A percentile compares a stretch with the other conserved stretches of the same genome.
Evolutionary conservation across 306 rosid genomes (phyloP).

Genomic region (Castanea sativa): DNA sequence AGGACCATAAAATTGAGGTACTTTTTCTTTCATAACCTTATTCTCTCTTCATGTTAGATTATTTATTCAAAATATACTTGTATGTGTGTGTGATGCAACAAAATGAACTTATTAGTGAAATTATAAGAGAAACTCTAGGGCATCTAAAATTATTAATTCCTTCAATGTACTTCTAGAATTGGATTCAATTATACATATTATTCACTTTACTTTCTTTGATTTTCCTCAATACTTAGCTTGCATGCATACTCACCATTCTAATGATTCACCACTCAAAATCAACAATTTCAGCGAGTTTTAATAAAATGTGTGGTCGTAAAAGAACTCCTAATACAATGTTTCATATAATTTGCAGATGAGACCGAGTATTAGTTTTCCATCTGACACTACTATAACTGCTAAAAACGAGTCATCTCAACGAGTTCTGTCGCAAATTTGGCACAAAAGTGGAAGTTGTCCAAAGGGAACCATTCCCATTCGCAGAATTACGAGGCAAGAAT

Average conservation of each 20-base stretch:
- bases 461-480: conserved; percentile 63
- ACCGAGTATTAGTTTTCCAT: conserved; percentile 24
- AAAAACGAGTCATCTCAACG: background rate
- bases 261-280: no score
- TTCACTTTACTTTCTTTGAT: background rate
- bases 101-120: no score
- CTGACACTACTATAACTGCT: conserved; percentile 3
- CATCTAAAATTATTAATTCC: no score
- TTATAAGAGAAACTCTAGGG: no score
- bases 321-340: background rate
- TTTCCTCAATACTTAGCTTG: background rate
- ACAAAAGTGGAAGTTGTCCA: conserved; percentile 64
- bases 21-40: background rate
- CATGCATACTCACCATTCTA: background rate
- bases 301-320: no score
- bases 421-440: conserved; percentile 49
- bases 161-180: no score
- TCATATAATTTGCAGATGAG: conserved; percentile 31
- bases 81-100: no score
- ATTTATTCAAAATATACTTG: no score
- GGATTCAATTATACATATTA: no score
- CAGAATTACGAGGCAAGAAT: conserved; percentile 41
- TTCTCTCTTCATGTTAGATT: no score
- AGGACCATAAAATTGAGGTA: conserved; percentile 52
- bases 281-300: no score